Conservation (phyloP, 345 rosid genomes). For the Populus euphratica region DNA sequence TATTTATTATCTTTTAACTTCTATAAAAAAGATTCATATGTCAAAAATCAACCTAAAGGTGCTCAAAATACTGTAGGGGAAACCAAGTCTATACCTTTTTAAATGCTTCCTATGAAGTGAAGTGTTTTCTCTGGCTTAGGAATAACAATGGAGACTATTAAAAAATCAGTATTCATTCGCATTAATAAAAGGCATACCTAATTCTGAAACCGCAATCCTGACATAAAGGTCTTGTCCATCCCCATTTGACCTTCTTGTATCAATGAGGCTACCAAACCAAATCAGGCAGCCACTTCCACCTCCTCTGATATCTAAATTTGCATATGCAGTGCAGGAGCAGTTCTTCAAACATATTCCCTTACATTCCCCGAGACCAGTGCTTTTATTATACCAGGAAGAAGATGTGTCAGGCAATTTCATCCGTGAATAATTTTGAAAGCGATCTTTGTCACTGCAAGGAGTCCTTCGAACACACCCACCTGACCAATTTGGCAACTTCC, state of each 20-base stretch:
- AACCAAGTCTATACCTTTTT: no score
- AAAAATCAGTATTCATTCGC: no score
- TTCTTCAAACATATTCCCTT: neutral
- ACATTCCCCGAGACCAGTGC: neutral
- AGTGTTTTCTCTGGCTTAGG: no score
- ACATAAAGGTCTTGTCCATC: conserved; percentile 3
- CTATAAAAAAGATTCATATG: no score
- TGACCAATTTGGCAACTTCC: neutral
- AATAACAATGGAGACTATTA: no score
- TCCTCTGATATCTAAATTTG: neutral
- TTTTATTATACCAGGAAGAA: neutral
- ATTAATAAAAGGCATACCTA: neutral
- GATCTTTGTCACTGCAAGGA: neutral
- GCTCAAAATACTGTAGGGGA: no score
- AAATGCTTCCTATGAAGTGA: no score
- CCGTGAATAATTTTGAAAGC: neutral
- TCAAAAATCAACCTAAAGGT: no score
- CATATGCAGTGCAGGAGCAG: neutral
- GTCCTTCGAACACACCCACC: conserved; percentile 5
- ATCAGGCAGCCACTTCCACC: conserved; percentile 1
- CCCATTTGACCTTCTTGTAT: neutral
- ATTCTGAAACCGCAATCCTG: neutral
- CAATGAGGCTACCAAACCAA: conserved; percentile 2
- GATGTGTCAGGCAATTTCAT: neutral
- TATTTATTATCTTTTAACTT: no score